These are phyloP conservation scores for Emydomyces testavorans DNA, from an alignment of 2,329 filamentous ascomycete genomes.

Conservation along the genomic window DNA sequence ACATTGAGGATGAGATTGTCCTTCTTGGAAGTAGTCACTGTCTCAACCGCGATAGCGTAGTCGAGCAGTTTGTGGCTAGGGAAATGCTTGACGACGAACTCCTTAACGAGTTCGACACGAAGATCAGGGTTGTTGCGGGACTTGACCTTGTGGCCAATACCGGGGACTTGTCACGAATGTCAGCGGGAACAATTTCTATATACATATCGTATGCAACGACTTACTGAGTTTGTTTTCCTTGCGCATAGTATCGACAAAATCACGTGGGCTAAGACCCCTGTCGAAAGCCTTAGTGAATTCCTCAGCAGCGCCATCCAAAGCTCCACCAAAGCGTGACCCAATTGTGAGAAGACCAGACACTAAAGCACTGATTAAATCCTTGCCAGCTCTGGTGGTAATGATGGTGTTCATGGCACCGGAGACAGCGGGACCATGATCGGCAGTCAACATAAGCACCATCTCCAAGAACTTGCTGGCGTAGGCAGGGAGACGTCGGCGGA, in stretches of 20 bases:
- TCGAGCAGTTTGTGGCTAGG: conserved; percentile 96
- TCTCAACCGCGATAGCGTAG: conserved; percentile 95
- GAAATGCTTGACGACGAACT: conserved; percentile 97
- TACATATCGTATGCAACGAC: conserved; percentile 22
- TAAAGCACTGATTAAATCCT: conserved; percentile 91
- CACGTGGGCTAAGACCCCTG: conserved; percentile 94
- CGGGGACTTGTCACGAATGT: conserved; percentile 55
- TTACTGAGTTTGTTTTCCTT: conserved; percentile 98
- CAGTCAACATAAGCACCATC: conserved; percentile 99
- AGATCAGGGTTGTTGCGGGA: conserved; percentile 99
- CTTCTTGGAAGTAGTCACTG: conserved; percentile 98
- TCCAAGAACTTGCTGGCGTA: conserved; percentile 99
- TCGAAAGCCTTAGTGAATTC: conserved; percentile 98
- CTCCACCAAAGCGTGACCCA: conserved; percentile 95
- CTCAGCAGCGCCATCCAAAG: conserved; percentile 91
- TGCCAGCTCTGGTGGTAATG: conserved; percentile 97
- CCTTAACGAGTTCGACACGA: conserved; percentile 98
- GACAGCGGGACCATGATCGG: conserved; percentile 95
- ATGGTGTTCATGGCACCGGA: conserved; percentile 99
- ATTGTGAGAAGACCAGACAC: conserved; percentile 97
- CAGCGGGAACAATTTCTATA: conserved; percentile 7
- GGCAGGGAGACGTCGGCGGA: conserved; percentile 89
- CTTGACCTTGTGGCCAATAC: conserved; percentile 99
- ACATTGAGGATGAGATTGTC: conserved; percentile 99
- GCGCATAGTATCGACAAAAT: conserved; percentile 97